These are phyloP conservation scores for Dendrocalamus latiflorus DNA, from an alignment of 202 grass and related monocot species.

Conservation along the genomic window DNA sequence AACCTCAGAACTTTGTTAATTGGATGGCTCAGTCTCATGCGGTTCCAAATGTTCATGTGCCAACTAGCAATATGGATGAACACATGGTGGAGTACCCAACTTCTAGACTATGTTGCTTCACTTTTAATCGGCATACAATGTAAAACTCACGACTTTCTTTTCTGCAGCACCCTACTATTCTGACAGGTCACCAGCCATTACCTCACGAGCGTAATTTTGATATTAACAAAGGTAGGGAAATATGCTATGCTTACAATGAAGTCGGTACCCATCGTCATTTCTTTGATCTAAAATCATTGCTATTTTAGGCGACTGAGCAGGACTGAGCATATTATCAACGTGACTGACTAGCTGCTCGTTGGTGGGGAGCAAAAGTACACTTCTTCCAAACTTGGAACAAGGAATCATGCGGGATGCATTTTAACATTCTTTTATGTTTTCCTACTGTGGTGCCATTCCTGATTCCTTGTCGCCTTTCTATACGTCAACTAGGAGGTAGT, in stretches of 20 bases:
- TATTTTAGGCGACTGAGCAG: constrained; percentile 16
- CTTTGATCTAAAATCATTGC: constrained; percentile 8
- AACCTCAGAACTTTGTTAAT: constrained; percentile 19
- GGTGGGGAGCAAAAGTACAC: not conserved
- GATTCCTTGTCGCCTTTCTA: not conserved
- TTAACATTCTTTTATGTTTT: not conserved
- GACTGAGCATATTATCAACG: not conserved
- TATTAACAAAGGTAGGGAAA: constrained; percentile 36
- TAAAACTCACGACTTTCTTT: not conserved
- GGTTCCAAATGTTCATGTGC: constrained; percentile 13
- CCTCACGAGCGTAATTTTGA: constrained; percentile 33
- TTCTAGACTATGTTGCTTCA: constrained; percentile 1
- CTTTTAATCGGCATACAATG: constrained; percentile 6
- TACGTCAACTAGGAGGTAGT: not conserved
- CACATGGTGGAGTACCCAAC: constrained; percentile 23
- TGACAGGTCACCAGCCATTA: constrained; percentile 22
- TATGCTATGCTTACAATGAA: not conserved
- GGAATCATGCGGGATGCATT: not conserved
- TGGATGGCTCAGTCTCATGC: constrained; percentile 26
- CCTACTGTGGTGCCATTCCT: not conserved
- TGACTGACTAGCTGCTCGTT: not conserved
- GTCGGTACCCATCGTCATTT: not conserved
- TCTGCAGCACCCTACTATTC: constrained; percentile 17
- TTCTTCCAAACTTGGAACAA: not conserved
- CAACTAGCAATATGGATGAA: constrained; percentile 20